These are phyloP conservation scores for Phytopythium montanum DNA, from an alignment of 352 stramenopile genomes.

Conservation along the genomic window DNA sequence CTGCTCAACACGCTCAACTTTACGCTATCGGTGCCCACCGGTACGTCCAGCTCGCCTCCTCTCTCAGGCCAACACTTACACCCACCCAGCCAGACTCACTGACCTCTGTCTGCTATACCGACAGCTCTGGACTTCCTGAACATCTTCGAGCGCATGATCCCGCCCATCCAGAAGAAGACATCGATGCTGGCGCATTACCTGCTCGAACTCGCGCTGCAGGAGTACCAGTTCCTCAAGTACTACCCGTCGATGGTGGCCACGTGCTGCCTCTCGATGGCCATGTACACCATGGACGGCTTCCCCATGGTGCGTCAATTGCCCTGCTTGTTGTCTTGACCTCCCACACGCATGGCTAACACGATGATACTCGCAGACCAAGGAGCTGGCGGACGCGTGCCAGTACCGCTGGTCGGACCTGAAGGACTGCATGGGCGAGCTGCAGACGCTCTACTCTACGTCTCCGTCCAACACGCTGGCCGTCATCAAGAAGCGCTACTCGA, in stretches of 20 bases:
- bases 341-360: background rate
- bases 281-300: conserved; percentile 82
- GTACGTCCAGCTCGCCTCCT: conserved; percentile 18
- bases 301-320: conserved; percentile 50
- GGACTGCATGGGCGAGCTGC: conserved; percentile 78
- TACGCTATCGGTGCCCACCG: conserved; percentile 85
- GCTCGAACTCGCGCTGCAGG: conserved; percentile 82
- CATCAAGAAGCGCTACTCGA: conserved; percentile 89
- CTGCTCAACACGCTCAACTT: conserved; percentile 92
- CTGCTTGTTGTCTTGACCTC: background rate
- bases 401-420: conserved; percentile 79
- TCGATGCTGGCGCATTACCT: conserved; percentile 89
- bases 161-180: conserved; percentile 78
- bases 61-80: background rate
- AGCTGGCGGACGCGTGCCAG: conserved; percentile 74
- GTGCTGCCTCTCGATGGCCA: conserved; percentile 82
- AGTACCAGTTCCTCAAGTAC: conserved; percentile 87
- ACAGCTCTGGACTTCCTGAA: conserved; percentile 87
- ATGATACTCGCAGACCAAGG: conserved; percentile 49
- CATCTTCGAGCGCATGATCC: conserved; percentile 88
- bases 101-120: background rate
- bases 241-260: conserved; percentile 81
- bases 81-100: background rate
- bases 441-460: conserved; percentile 78
- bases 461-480: conserved; percentile 81